Conservation (phyloP, 495 filamentous ascomycete genomes). For the Rostrohypoxylon terebratum region DNA sequence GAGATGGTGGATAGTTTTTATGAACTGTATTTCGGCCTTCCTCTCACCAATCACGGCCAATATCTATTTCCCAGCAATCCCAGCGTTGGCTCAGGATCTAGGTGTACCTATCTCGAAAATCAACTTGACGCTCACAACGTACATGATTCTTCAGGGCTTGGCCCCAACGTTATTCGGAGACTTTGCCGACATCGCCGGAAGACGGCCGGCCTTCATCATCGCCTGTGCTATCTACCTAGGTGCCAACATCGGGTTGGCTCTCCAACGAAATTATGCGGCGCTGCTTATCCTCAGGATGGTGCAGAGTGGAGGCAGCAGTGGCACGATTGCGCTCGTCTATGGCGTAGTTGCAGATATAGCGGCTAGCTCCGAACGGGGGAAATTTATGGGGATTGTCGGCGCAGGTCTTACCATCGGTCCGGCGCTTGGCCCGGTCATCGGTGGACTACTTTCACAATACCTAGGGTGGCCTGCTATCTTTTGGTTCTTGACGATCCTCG, state of each 20-base stretch:
- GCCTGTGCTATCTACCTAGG: constrained; percentile 68
- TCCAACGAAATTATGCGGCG: constrained; percentile 69
- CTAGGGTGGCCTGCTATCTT: constrained; percentile 79
- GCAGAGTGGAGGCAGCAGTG: constrained; percentile 71
- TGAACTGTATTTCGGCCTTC: constrained; percentile 73
- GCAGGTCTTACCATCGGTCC: constrained; percentile 66
- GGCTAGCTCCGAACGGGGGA: constrained; percentile 68
- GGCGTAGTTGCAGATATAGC: constrained; percentile 73
- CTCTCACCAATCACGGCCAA: constrained; percentile 81
- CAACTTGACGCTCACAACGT: constrained; percentile 75
- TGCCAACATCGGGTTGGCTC: constrained; percentile 72
- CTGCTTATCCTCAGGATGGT: constrained; percentile 71
- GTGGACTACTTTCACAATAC: constrained; percentile 71
- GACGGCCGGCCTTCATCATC: constrained; percentile 70
- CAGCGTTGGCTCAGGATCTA: constrained; percentile 65
- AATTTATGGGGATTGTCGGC: constrained; percentile 67
- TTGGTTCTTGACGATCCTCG: constrained; percentile 76
- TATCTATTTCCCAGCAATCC: constrained; percentile 83
- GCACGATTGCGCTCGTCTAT: constrained; percentile 67
- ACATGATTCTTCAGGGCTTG: constrained; percentile 72
- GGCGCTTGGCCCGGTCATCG: constrained; percentile 71
- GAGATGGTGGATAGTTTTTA: constrained; percentile 71
- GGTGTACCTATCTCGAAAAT: constrained; percentile 69
- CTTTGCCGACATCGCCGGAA: constrained; percentile 68
- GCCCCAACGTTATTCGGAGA: constrained; percentile 70